Base-by-base conservation (phyloP, 108 stramenopile genomes). In the Aurantiochytrium sp. region DNA sequence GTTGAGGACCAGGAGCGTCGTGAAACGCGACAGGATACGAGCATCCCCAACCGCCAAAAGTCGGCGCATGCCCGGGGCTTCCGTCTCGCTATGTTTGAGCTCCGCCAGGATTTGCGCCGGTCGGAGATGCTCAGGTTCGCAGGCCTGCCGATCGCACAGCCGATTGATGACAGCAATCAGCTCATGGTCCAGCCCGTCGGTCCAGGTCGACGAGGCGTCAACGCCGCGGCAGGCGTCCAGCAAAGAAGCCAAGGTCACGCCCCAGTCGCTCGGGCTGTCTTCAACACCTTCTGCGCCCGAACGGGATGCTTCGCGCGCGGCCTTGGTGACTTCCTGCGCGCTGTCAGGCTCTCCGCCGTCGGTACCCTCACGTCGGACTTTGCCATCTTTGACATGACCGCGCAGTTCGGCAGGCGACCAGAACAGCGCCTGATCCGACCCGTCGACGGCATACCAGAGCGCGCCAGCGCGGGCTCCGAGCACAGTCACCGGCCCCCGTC, bases 91-190 rank as follows among this genome's bases (percentile, higher is more conserved):
- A 42, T 36, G 81, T 8, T 85, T 22, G 17, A n/a, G 21, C 37
- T 36, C 37, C 0, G 48, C 6, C 81, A 52, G 15, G 3, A 85
- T 4, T 4, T 17, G 12, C 5, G 0, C 30, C 5, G 54, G 69
- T 4, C 6, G 4, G 86, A 88, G 34, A 30, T 88, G 87, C 52
- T 42, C 86, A 4, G 88, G 88, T 6, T 88, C 88, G 37, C 30
- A 32, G 34, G 86, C 68, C 4, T 8, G 39, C 54, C 68, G 27
- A 45, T 88, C 88, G 34, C 88, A 88, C 39, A 52, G 52, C 24
- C 15, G 15, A 39, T 88, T 88, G 5, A 88, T 86, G 1, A 88
- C 22, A 8, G 4, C 17, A 8, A 88, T 86, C 2, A 88, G 85
- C n/a, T 21, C 81, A 42, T 36, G n/a, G 30, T 88, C 88, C 6